A percentile compares a stretch with the other conserved stretches of the same genome.
Evolutionary conservation across 2,329 filamentous ascomycete genomes (phyloP).

Genomic region (Aureobasidium sp.): DNA sequence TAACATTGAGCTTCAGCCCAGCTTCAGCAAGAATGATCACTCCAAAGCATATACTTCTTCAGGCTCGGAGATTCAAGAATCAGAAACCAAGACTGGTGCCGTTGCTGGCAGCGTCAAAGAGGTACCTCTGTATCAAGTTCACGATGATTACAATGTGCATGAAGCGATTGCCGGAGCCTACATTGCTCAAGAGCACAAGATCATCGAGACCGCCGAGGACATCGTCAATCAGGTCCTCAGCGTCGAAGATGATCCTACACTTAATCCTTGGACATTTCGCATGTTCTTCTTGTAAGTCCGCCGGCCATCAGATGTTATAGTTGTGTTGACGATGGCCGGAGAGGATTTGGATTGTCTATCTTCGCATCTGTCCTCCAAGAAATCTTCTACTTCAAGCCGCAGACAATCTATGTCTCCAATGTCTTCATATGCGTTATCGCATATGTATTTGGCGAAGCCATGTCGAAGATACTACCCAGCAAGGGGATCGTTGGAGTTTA

Average conservation of each 20-base stretch:
- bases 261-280: conserved; percentile 35
- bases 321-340: not conserved
- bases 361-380: conserved; percentile 33
- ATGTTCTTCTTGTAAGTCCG: conserved; percentile 32
- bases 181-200: not conserved
- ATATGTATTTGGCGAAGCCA: conserved; percentile 37
- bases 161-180: not conserved
- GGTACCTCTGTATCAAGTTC: not conserved
- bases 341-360: conserved; percentile 22
- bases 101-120: not conserved
- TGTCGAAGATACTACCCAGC: conserved; percentile 33
- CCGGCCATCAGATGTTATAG: not conserved
- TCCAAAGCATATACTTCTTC: not conserved
- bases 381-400: conserved; percentile 45
- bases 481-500: conserved; percentile 30
- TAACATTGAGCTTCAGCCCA: conserved; percentile 1
- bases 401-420: conserved; percentile 37
- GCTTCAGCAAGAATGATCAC: not conserved
- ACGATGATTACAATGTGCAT: not conserved
- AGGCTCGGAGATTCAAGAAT: not conserved
- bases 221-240: conserved; percentile 30
- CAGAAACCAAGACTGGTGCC: not conserved
- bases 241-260: conserved; percentile 33
- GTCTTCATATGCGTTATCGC: conserved; percentile 41
- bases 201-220: conserved; percentile 25